Base-by-base conservation (phyloP, 164 flowering plant species). In the Chimonanthus salicifolius region DNA sequence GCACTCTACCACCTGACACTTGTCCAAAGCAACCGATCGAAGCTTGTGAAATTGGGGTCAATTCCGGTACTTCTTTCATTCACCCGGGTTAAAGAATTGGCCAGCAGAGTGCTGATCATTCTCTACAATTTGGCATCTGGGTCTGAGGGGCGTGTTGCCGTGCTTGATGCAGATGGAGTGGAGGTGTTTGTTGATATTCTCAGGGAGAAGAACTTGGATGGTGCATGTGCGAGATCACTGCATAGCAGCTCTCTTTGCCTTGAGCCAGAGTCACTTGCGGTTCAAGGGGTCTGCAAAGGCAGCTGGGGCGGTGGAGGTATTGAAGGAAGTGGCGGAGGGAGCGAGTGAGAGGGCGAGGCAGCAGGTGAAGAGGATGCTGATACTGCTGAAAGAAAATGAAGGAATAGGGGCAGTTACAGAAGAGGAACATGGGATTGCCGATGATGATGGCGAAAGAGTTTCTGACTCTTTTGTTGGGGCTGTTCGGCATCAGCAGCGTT, bases 121-220 rank as follows among this genome's bases (percentile, higher is more conserved):
- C 78, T 96, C 60, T 88, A 94, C 70, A 94, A 92, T 75, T 46
- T 96, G 58, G 98, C 99, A 1, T 77, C 84, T 15, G 77, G 89
- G 62, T 21, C 69, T 0, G 99, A 96, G 50, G 98, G 98, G 4
- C 80, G 90, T 45, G 83, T 92, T 0, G 93, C 95, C 63, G 83
- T 96, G 92, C 85, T 96, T 49, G 99, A 96, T 54, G 85, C 83
- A 0, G 86, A 87, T 50, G 99, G 92, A 50, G 95, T 94, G 58
- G 88, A 76, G 77, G 75, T 75, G 48, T 76, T 96, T 72, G 92
- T 89, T 58, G 82, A 80, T 43, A 74, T 88, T 80, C 72, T 96
- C 79, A 78, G 83, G 46, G 79, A 71, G 51, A 49, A 69, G 0
- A 62, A 60, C 33, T 85, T 47, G 46, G 82, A 88, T 47, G 89